Conservation (phyloP, 148 eudicot genomes). For the Rhododendron henanense region DNA sequence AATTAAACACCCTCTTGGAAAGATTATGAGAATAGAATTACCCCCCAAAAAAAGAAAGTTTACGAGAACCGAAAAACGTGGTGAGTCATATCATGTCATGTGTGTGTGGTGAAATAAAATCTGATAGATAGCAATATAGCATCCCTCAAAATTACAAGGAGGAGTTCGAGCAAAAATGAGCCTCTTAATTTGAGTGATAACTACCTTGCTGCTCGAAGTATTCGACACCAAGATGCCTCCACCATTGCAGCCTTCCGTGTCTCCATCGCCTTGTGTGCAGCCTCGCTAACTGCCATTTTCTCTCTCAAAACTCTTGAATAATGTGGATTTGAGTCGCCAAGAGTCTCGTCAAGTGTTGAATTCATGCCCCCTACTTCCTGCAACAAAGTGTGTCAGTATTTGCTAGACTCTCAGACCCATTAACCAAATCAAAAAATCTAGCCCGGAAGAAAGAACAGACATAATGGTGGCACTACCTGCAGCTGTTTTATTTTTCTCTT, state of each 20-base stretch:
- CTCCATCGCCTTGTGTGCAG: slow-evolving; percentile 77
- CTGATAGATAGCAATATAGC: background rate
- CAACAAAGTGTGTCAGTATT: background rate
- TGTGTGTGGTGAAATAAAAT: background rate
- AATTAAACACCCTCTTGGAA: background rate
- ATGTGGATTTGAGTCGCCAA: slow-evolving; percentile 87
- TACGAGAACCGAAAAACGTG: background rate
- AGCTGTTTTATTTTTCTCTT: slow-evolving; percentile 70
- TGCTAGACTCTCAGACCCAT: background rate
- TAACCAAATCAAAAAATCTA: background rate
- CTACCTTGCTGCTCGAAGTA: slow-evolving; percentile 81
- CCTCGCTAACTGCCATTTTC: slow-evolving; percentile 80
- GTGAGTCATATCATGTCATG: background rate
- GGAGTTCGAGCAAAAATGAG: background rate
- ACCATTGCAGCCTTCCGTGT: slow-evolving; percentile 93
- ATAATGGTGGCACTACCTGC: slow-evolving; percentile 45
- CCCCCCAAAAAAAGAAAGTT: background rate
- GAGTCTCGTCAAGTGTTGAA: slow-evolving; percentile 82
- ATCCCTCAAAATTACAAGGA: background rate
- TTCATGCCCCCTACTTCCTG: slow-evolving; percentile 96
- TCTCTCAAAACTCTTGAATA: slow-evolving; percentile 75
- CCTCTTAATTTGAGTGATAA: background rate
- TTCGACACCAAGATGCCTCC: slow-evolving; percentile 97
- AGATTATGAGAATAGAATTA: background rate
- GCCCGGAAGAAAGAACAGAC: background rate